Percentiles rank a stretch among this genome's conserved stretches.
phyloP scores from a whole-genome alignment of 805 yeast species.

The Saccharomycopsis malanga region DNA sequence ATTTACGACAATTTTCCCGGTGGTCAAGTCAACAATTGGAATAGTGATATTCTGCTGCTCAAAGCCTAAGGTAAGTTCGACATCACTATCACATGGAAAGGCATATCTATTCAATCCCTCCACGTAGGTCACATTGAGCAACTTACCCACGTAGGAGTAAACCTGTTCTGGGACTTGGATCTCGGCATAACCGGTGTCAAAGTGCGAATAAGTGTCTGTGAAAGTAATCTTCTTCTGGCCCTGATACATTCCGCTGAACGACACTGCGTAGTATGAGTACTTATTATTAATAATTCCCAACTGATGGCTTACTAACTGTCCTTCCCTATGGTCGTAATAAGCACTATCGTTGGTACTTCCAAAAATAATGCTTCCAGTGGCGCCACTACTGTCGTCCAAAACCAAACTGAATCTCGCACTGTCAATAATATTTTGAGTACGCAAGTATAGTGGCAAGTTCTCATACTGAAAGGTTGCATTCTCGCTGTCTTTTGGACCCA shows the following conservation, averaged over 20 bases:
- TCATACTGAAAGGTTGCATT: conserved; percentile 8
- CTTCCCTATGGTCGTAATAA: conserved; percentile 1
- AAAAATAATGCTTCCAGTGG: conserved; percentile 9
- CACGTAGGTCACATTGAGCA: conserved; percentile 6
- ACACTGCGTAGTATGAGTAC: conserved; percentile 7
- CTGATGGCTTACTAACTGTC: conserved; percentile 4
- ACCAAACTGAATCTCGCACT: conserved; percentile 8
- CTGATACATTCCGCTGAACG: conserved; percentile 5
- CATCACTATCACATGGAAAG: conserved; percentile 1
- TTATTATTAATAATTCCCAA: conserved; percentile 4
- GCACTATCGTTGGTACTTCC: conserved; percentile 7
- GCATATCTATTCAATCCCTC: conserved; percentile 4
- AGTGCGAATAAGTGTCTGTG: conserved; percentile 8
- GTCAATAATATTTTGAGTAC: not conserved
- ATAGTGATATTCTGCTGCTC: conserved; percentile 10
- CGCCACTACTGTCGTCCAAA: conserved; percentile 1
- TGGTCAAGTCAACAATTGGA: conserved; percentile 2
- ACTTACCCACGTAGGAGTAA: conserved; percentile 7
- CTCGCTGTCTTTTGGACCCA: conserved; percentile 10
- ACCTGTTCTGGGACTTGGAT: conserved; percentile 11
- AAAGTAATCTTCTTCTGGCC: conserved; percentile 4
- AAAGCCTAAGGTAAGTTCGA: conserved; percentile 3
- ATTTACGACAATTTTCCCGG: not conserved
- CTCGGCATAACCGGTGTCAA: conserved; percentile 9
- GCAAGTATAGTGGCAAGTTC: conserved; percentile 10